Evolutionary conservation across 306 rosid genomes (phyloP).

Genomic region (Trifolium dubium): DNA sequence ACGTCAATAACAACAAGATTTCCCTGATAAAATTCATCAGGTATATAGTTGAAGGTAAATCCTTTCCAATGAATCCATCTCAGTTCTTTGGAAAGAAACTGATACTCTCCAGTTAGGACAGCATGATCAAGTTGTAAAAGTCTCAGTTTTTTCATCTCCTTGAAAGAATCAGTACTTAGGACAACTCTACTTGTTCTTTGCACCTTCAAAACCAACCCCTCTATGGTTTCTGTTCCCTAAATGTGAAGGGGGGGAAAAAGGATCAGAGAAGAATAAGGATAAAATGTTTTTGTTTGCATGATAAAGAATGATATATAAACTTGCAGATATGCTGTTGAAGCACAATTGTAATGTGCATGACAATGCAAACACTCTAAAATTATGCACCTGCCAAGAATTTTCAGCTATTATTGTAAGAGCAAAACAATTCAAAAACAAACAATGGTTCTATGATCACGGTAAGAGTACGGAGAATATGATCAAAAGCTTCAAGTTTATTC

Average conservation of each 20-base stretch:
- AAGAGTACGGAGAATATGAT: neutral
- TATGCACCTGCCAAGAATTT: neutral
- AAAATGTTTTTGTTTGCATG: neutral
- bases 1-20: slow-evolving; percentile 43
- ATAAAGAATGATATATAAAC: neutral
- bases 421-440: neutral
- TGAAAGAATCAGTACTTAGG: slow-evolving; percentile 40
- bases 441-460: neutral
- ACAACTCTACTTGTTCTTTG: neutral
- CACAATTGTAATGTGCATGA: too few relatives aligned
- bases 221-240: neutral
- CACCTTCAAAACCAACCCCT: slow-evolving; percentile 31
- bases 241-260: neutral
- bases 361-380: neutral
- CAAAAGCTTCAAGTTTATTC: neutral
- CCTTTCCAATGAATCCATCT: slow-evolving; percentile 52
- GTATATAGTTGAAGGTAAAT: slow-evolving; percentile 39
- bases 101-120: slow-evolving; percentile 13
- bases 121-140: slow-evolving; percentile 46
- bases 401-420: too few relatives aligned
- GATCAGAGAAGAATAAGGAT: neutral
- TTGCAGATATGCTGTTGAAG: neutral
- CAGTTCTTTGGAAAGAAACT: slow-evolving; percentile 29
- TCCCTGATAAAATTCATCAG: slow-evolving; percentile 26
- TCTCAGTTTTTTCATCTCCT: slow-evolving; percentile 47